phyloP scores from a whole-genome alignment of 495 filamentous ascomycete genomes.

The Xylaria castorea region DNA sequence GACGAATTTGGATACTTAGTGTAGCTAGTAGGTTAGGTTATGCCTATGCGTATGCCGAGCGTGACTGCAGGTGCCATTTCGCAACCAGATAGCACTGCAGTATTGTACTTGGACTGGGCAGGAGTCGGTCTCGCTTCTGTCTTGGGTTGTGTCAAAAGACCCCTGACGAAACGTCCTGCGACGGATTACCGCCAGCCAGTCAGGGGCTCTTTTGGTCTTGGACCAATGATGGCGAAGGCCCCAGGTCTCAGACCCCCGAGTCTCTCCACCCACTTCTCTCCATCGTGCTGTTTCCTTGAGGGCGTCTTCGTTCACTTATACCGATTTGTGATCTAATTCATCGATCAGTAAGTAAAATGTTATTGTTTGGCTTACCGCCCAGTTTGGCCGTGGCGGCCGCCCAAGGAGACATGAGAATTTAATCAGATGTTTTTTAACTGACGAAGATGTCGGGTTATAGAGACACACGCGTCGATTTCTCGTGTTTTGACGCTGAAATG shows the following conservation, averaged over 20 bases:
- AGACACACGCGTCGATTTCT: not conserved
- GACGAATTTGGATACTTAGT: not conserved
- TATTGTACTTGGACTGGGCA: not conserved
- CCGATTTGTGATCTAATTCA: not conserved
- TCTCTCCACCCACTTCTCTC: not conserved
- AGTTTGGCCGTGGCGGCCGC: conserved; percentile 7
- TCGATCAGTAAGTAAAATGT: not conserved
- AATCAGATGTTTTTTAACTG: not conserved
- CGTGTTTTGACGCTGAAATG: not conserved
- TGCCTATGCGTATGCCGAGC: no score
- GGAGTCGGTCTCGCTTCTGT: conserved; percentile 17
- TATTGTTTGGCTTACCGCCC: conserved; percentile 13
- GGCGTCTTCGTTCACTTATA: not conserved
- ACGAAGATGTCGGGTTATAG: not conserved
- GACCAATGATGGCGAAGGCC: not conserved
- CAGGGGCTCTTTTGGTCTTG: not conserved
- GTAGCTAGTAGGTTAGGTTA: not conserved
- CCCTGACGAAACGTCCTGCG: conserved; percentile 48
- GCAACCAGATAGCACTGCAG: not conserved
- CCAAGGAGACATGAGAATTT: not conserved
- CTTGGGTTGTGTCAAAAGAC: conserved; percentile 41
- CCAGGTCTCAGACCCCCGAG: conserved; percentile 11
- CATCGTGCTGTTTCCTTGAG: not conserved
- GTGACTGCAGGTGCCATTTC: not conserved
- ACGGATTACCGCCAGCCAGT: conserved; percentile 26